These are phyloP conservation scores for Clarireedia homoeocarpa DNA, from an alignment of 2,329 filamentous ascomycete species.

Conservation along the genomic window DNA sequence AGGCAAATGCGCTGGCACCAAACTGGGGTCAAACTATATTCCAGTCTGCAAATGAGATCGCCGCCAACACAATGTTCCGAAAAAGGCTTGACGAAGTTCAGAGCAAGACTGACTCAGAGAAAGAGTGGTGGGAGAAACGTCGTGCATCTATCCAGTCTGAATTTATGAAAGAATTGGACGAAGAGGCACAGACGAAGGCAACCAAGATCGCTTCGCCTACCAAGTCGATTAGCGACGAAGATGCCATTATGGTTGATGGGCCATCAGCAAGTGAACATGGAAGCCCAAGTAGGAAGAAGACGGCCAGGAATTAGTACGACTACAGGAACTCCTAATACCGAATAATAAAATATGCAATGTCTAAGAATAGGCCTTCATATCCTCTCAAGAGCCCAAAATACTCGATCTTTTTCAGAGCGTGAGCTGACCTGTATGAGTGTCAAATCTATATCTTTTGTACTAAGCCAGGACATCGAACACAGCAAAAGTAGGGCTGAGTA, in stretches of 20 bases:
- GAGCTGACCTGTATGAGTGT: too few relatives aligned
- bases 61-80: constrained; percentile 72
- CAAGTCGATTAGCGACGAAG: constrained; percentile 50
- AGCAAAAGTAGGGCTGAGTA: too few relatives aligned
- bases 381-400: too few relatives aligned
- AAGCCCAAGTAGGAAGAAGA: constrained; percentile 49
- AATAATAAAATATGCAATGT: too few relatives aligned
- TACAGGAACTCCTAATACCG: too few relatives aligned
- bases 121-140: constrained; percentile 88
- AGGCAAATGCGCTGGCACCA: constrained; percentile 86
- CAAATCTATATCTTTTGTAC: too few relatives aligned
- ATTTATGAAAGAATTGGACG: constrained; percentile 80
- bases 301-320: constrained; percentile 49
- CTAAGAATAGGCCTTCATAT: too few relatives aligned
- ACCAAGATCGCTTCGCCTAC: constrained; percentile 28
- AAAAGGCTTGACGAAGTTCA: constrained; percentile 69
- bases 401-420: too few relatives aligned
- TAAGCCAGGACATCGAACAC: too few relatives aligned
- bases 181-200: constrained; percentile 41
- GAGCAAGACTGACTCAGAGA: constrained; percentile 62
- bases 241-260: constrained; percentile 60
- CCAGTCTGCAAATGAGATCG: constrained; percentile 94
- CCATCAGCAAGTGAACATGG: constrained; percentile 22
- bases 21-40: constrained; percentile 95
- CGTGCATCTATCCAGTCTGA: constrained; percentile 63